Conservation (phyloP, 2,329 filamentous ascomycete species). For the Aspergillus sojae region DNA sequence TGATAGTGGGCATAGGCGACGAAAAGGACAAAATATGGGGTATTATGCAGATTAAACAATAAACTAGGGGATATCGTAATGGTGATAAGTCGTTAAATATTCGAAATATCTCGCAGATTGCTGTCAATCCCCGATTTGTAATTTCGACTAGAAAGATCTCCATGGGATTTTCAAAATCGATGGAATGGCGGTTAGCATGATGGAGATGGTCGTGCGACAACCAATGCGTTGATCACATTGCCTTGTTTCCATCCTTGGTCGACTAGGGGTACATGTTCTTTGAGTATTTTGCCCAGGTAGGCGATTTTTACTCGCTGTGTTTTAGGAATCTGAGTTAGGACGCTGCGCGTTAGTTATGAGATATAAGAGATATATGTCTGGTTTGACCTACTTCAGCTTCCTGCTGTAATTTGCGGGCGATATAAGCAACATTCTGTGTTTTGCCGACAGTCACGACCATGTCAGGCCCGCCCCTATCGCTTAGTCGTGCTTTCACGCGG, state of each 20-base stretch:
- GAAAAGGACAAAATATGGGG: slow-evolving; percentile 20
- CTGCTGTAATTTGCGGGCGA: slow-evolving; percentile 66
- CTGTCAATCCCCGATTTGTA: background rate
- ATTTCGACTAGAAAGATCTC: background rate
- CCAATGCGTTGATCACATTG: slow-evolving; percentile 75
- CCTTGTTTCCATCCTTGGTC: slow-evolving; percentile 75
- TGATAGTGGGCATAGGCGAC: background rate
- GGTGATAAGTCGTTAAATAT: slow-evolving; percentile 2
- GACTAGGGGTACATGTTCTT: slow-evolving; percentile 65
- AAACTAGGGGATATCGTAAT: slow-evolving; percentile 11
- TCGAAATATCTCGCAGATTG: background rate
- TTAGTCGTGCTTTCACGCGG: slow-evolving; percentile 64
- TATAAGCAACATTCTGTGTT: slow-evolving; percentile 64
- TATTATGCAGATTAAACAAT: slow-evolving; percentile 30
- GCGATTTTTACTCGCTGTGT: slow-evolving; percentile 68
- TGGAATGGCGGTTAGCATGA: background rate
- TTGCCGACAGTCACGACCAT: slow-evolving; percentile 60
- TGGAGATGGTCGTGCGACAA: slow-evolving; percentile 47
- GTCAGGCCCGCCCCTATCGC: slow-evolving; percentile 66
- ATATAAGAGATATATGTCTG: background rate
- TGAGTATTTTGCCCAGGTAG: slow-evolving; percentile 80
- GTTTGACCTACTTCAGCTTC: slow-evolving; percentile 62
- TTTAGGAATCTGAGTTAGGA: slow-evolving; percentile 54
- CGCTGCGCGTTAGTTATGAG: slow-evolving; percentile 10
- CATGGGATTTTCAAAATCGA: background rate